Evolutionary conservation across 1,284 basidiomycete species (phyloP), one percentile per base, ranked within the genome.

Genomic region (Cutaneotrichosporon mucoides): DNA sequence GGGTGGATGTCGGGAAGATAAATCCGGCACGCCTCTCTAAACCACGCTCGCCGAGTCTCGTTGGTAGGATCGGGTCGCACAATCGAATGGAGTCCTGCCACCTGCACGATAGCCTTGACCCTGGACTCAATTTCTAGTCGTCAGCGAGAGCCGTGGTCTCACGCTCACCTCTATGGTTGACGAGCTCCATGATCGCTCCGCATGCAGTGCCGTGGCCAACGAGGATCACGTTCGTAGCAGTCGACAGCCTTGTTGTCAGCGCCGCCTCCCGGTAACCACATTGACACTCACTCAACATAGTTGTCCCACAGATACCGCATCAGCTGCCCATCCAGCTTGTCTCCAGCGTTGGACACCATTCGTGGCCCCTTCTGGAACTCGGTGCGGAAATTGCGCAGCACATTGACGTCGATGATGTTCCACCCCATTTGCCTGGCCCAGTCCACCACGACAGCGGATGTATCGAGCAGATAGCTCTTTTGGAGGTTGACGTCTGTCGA

Each of bases 271-370:
- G 3, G 24, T n/a, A n/a, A 3, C 24, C 24, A 24, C 24, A 24
- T 2, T 24, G 3, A 24, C 24, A 24, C 77, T 53, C 64, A 92
- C 91, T 89, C 84, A 56, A 96, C 82, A 66, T 92, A 92, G 73
- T 97, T 95, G 77, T 98, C 94, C 95, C 95, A 99, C 3, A 98
- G 75, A 71, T 95, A 95, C 6, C 83, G 81, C 61, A 94, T 75
- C 24, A 92, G 78, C 36, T 88, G 84, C 45, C 53, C 75, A 68
- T 59, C 74, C 13, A 57, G 34, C 58, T 68, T 57, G 13, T 66
- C 61, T 9, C 68, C 73, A 6, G 51, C 51, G 37, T 71, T 69
- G 4, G 59, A 55, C 34, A 72, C 65, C 62, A 71, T 67, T 37
- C 59, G 63, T 1, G 70, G 68, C 7, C 60, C 58, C 13, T 64